Conservation (phyloP, 2,329 filamentous ascomycete genomes). For the Fusarium subtropicale region DNA sequence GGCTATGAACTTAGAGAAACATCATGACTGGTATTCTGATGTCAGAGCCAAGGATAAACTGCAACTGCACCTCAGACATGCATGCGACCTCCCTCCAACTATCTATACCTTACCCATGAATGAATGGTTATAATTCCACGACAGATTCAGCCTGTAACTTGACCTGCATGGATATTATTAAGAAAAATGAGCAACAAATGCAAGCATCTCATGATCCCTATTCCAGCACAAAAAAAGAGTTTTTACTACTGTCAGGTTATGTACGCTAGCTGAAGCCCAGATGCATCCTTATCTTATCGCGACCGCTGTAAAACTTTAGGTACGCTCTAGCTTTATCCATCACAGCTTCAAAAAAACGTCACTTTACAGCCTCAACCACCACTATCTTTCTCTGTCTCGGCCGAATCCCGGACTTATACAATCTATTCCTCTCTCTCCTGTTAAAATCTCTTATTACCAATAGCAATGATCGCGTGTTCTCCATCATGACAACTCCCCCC, state of each 20-base stretch:
- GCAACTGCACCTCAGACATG: conserved; percentile 1
- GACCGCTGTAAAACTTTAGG: conserved; percentile 11
- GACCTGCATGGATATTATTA: not conserved
- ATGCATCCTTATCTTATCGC: conserved; percentile 27
- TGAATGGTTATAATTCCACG: not conserved
- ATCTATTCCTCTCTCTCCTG: not conserved
- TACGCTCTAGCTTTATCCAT: not conserved
- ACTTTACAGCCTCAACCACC: conserved; percentile 14
- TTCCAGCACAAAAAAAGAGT: not conserved
- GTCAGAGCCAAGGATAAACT: conserved; percentile 1
- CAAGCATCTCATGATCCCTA: not conserved
- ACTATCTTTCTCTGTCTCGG: conserved; percentile 6
- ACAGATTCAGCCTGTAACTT: not conserved
- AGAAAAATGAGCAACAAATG: not conserved
- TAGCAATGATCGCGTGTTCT: conserved; percentile 15
- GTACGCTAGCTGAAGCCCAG: not conserved
- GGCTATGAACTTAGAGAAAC: not conserved
- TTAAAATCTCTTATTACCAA: conserved; percentile 5
- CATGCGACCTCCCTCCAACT: not conserved
- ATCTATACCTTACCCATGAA: conserved; percentile 26
- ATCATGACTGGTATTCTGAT: conserved; percentile 10
- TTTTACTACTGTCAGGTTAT: not conserved
- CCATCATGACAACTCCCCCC: conserved; percentile 26
- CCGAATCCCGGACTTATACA: conserved; percentile 18
- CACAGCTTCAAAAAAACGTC: conserved; percentile 15